Percentiles rank a stretch among this genome's conserved stretches.
phyloP scores from a whole-genome alignment of 1,284 basidiomycete genomes.

The Rhodotorula mucilaginosa region DNA sequence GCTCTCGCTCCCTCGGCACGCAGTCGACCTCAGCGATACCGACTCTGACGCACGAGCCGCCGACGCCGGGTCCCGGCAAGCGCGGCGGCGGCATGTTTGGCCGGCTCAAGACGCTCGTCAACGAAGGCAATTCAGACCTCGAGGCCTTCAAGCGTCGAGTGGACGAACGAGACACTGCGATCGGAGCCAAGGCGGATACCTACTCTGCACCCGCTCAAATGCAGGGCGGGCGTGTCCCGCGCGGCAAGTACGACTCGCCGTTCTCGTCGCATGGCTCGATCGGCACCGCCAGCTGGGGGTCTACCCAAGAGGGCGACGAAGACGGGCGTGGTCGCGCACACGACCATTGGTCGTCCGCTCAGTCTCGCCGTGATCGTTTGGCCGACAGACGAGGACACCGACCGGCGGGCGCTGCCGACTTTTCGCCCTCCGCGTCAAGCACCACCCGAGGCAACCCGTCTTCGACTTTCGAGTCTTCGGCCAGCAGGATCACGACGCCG shows the following conservation, averaged over 20 bases:
- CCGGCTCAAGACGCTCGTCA: constrained; percentile 41
- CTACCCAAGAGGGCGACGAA: constrained; percentile 20
- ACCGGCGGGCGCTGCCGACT: constrained; percentile 7
- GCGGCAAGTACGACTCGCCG: constrained; percentile 25
- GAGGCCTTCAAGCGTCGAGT: constrained; percentile 43
- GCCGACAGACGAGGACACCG: constrained; percentile 21
- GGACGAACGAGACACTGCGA: constrained; percentile 40
- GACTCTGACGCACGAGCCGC: constrained; percentile 1
- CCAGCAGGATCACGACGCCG: constrained; percentile 28
- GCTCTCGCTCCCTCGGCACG: constrained; percentile 25
- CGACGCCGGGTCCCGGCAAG: background rate
- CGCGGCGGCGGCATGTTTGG: constrained; percentile 36
- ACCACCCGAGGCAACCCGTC: constrained; percentile 23
- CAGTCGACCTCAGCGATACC: constrained; percentile 33
- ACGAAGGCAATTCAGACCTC: constrained; percentile 44
- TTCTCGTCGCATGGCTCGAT: constrained; percentile 32
- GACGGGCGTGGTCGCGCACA: constrained; percentile 3
- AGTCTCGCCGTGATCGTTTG: constrained; percentile 36
- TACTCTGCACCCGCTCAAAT: constrained; percentile 43
- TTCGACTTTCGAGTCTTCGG: constrained; percentile 5
- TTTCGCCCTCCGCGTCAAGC: constrained; percentile 28
- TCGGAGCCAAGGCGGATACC: constrained; percentile 26
- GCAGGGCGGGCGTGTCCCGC: constrained; percentile 27
- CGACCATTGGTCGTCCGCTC: constrained; percentile 39
- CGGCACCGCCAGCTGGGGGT: constrained; percentile 31